These are phyloP conservation scores for Debaryomyces prosopidis DNA, from an alignment of 805 yeast genomes.

Conservation along the genomic window DNA sequence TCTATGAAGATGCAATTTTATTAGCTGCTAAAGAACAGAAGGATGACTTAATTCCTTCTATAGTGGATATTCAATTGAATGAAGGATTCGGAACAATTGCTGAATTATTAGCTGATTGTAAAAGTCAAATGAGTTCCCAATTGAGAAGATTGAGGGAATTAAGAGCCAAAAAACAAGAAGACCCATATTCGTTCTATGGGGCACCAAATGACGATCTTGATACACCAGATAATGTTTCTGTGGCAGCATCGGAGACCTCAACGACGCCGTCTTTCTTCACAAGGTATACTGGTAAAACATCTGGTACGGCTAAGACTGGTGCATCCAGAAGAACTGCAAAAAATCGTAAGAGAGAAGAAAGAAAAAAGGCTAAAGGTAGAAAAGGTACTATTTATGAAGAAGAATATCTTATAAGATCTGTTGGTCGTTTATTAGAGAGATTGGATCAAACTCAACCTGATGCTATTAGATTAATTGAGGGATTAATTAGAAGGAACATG, in stretches of 20 bases:
- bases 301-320: slow-evolving; percentile 95
- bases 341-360: slow-evolving; percentile 90
- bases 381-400: slow-evolving; percentile 98
- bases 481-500: slow-evolving; percentile 68
- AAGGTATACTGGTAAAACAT: slow-evolving; percentile 92
- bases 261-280: slow-evolving; percentile 93
- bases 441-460: slow-evolving; percentile 73
- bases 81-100: slow-evolving; percentile 89
- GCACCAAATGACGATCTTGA: slow-evolving; percentile 54
- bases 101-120: slow-evolving; percentile 92
- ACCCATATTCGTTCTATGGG: slow-evolving; percentile 86
- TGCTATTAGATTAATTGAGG: slow-evolving; percentile 71
- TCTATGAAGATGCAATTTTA: slow-evolving; percentile 74
- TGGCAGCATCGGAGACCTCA: slow-evolving; percentile 92
- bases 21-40: slow-evolving; percentile 49
- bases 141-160: slow-evolving; percentile 79
- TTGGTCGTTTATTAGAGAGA: slow-evolving; percentile 85
- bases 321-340: slow-evolving; percentile 91
- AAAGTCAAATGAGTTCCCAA: slow-evolving; percentile 81
- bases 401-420: slow-evolving; percentile 85
- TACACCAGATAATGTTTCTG: slow-evolving; percentile 88
- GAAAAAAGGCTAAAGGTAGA: slow-evolving; percentile 95
- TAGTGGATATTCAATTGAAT: slow-evolving; percentile 72
- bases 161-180: slow-evolving; percentile 76
- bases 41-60: slow-evolving; percentile 49